Evolutionary conservation across 108 stramenopile species (phyloP).

Genomic region (Nitzschia sp.): DNA sequence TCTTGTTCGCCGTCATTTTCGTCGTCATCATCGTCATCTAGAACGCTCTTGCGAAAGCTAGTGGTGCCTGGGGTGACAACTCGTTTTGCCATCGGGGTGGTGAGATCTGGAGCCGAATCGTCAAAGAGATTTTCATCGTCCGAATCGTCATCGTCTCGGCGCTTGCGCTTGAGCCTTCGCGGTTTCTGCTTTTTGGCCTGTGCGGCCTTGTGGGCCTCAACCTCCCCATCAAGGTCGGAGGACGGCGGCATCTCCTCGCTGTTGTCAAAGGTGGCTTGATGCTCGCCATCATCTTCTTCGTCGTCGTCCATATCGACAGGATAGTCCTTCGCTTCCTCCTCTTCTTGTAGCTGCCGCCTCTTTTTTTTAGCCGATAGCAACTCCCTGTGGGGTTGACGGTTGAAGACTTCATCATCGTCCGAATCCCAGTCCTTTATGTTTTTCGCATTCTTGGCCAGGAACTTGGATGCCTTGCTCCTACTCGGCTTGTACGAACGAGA

Average conservation of each 20-base stretch:
- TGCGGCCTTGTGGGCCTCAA: background rate
- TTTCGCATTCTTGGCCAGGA: slow-evolving; percentile 5
- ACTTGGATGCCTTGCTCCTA: background rate
- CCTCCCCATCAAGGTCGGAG: slow-evolving; percentile 5
- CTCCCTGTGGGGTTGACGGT: background rate
- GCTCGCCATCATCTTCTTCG: background rate
- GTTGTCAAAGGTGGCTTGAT: too few species aligned
- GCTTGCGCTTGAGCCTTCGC: slow-evolving; percentile 12
- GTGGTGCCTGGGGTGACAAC: slow-evolving; percentile 14
- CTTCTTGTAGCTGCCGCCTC: background rate
- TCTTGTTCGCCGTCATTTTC: slow-evolving; percentile 1
- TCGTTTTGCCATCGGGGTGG: slow-evolving; percentile 11
- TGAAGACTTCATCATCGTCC: slow-evolving; percentile 9
- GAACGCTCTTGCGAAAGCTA: background rate
- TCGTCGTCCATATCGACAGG: background rate
- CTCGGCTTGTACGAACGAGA: background rate
- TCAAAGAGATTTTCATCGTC: slow-evolving; percentile 35
- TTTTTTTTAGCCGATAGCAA: background rate
- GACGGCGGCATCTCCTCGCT: too few species aligned
- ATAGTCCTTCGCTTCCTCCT: slow-evolving; percentile 1
- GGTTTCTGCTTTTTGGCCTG: background rate
- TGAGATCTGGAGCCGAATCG: background rate
- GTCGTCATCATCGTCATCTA: slow-evolving; percentile 14
- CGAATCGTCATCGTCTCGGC: slow-evolving; percentile 32
- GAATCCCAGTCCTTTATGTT: slow-evolving; percentile 11